These are phyloP conservation scores for Rhizopogon parksii DNA, from an alignment of 1,284 basidiomycete species.

Conservation along the genomic window DNA sequence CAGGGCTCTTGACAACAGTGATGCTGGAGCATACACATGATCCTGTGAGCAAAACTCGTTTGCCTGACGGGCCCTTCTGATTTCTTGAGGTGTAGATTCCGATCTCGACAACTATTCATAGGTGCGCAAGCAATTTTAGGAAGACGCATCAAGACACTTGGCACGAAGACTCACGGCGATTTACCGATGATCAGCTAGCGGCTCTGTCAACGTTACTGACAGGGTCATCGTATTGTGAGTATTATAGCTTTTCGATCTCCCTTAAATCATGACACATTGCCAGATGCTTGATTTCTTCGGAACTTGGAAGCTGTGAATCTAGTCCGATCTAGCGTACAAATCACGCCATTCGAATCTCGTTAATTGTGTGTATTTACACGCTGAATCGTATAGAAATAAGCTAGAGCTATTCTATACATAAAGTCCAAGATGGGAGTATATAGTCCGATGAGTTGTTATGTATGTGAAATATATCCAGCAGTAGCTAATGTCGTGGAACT, in stretches of 20 bases:
- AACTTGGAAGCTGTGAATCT: conserved; percentile 1
- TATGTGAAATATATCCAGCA: background rate
- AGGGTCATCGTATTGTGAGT: conserved; percentile 67
- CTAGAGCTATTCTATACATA: background rate
- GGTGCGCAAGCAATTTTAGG: conserved; percentile 70
- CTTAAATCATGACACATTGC: background rate
- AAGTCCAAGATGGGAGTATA: background rate
- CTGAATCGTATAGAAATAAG: background rate
- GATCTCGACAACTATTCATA: conserved; percentile 66
- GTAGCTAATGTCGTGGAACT: conserved; percentile 11
- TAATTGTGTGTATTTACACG: background rate
- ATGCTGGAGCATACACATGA: conserved; percentile 79
- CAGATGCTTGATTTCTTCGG: conserved; percentile 7
- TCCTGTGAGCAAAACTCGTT: conserved; percentile 40
- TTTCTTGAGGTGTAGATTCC: conserved; percentile 42
- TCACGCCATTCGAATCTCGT: background rate
- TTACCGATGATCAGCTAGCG: conserved; percentile 66
- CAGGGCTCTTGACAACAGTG: conserved; percentile 60
- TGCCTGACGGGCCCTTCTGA: conserved; percentile 4
- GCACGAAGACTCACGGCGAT: conserved; percentile 74
- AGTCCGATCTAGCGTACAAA: background rate
- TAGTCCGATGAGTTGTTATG: background rate
- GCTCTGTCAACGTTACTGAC: conserved; percentile 67
- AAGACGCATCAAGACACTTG: conserved; percentile 79
- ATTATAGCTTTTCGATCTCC: background rate